Percentiles rank a stretch among this genome's conserved stretches.
phyloP scores from a whole-genome alignment of 768 basidiomycete genomes.

The Boletellus sp. region DNA sequence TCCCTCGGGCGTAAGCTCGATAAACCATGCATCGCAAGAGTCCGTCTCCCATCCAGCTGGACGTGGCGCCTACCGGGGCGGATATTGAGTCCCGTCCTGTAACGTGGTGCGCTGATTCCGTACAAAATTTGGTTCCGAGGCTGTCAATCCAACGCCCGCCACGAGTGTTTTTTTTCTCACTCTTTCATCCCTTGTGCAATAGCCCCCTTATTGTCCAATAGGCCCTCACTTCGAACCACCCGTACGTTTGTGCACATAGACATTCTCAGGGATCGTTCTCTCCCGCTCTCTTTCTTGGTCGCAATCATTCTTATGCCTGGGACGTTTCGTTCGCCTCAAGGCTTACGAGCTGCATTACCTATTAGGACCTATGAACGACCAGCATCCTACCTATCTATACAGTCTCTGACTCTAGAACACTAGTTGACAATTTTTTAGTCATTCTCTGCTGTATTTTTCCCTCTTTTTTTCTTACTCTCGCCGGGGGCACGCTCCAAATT shows the following conservation, averaged over 20 bases:
- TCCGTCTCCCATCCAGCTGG: conserved; percentile 28
- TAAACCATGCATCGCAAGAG: conserved; percentile 12
- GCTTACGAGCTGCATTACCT: background rate
- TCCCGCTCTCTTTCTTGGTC: background rate
- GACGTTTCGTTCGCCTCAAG: background rate
- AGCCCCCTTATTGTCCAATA: conserved; percentile 10
- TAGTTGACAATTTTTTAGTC: too few species aligned
- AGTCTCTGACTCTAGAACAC: too few species aligned
- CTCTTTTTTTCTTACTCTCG: too few species aligned
- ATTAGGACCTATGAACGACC: too few species aligned
- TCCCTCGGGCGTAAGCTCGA: conserved; percentile 18
- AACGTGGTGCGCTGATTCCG: too few species aligned
- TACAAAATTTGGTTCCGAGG: background rate
- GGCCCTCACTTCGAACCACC: conserved; percentile 10
- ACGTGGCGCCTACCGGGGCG: conserved; percentile 29
- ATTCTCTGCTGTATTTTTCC: too few species aligned
- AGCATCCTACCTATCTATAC: too few species aligned
- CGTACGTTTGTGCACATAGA: conserved; percentile 5
- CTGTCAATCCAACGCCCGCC: conserved; percentile 12
- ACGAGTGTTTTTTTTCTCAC: conserved; percentile 10
- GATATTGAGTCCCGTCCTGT: conserved; percentile 7
- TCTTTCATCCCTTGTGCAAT: conserved; percentile 11
- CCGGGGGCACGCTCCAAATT: too few species aligned
- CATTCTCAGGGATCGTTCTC: conserved; percentile 11
- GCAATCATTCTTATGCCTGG: background rate